A percentile compares a stretch with the other conserved stretches of the same genome.
phyloP scores from a whole-genome alignment of 768 basidiomycete species.

The Brasilioporus rufonigricans region DNA sequence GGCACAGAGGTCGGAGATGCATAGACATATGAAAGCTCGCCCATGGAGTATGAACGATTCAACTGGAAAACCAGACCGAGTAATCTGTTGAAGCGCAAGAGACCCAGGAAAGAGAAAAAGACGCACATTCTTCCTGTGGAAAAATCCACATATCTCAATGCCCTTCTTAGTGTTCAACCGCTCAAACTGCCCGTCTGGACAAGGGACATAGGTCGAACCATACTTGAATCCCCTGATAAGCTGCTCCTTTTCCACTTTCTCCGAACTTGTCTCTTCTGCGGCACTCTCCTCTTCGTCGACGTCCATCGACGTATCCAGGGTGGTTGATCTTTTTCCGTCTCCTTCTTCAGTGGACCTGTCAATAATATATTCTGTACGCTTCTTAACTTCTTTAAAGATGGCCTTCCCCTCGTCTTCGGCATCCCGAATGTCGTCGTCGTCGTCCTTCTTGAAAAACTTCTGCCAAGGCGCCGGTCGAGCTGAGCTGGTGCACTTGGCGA shows the following conservation, averaged over 20 bases:
- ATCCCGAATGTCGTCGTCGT: slow-evolving; percentile 27
- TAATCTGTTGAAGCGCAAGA: neutral
- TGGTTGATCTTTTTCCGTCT: slow-evolving; percentile 20
- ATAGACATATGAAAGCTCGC: slow-evolving; percentile 86
- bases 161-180: slow-evolving; percentile 75
- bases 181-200: slow-evolving; percentile 82
- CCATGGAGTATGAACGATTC: slow-evolving; percentile 77
- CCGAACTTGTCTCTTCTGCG: slow-evolving; percentile 35
- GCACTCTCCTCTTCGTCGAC: slow-evolving; percentile 34
- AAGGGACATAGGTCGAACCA: slow-evolving; percentile 83
- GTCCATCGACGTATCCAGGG: slow-evolving; percentile 18
- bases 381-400: slow-evolving; percentile 40
- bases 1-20: slow-evolving; percentile 62
- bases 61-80: slow-evolving; percentile 46
- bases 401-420: slow-evolving; percentile 28
- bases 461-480: slow-evolving; percentile 75
- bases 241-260: slow-evolving; percentile 74
- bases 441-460: slow-evolving; percentile 40
- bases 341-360: slow-evolving; percentile 42
- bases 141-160: slow-evolving; percentile 87
- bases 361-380: slow-evolving; percentile 55
- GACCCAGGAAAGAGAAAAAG: neutral
- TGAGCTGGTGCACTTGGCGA: slow-evolving; percentile 76
- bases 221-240: slow-evolving; percentile 85
- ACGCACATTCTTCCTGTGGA: slow-evolving; percentile 62